Conservation (phyloP, 495 filamentous ascomycete genomes). For the Trichoderma asperelloides region DNA sequence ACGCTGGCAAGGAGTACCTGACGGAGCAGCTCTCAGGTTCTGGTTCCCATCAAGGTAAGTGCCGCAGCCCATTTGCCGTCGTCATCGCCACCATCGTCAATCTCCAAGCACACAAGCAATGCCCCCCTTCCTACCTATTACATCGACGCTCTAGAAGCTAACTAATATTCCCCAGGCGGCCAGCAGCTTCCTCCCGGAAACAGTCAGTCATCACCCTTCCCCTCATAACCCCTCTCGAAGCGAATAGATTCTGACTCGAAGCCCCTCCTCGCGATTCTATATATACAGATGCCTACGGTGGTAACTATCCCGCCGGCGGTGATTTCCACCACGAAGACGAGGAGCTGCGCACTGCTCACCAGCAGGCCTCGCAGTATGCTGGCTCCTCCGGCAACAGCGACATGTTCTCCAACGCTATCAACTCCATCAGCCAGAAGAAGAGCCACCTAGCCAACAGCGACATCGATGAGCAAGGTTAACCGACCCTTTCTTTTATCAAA, state of each 20-base stretch:
- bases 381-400: conserved; percentile 34
- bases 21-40: neutral
- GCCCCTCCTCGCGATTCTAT: neutral
- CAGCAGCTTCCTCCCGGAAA: neutral
- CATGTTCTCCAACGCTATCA: conserved; percentile 45
- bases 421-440: conserved; percentile 40
- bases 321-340: conserved; percentile 30
- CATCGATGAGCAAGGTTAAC: conserved; percentile 50
- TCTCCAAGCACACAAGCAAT: neutral
- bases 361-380: conserved; percentile 44
- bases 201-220: neutral
- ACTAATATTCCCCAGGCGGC: neutral
- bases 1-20: conserved; percentile 10
- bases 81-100: neutral
- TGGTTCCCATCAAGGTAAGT: neutral
- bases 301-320: conserved; percentile 21
- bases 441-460: conserved; percentile 39
- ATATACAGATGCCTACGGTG: conserved; percentile 8
- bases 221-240: neutral
- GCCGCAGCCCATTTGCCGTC: neutral
- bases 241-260: neutral
- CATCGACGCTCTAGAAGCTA: neutral
- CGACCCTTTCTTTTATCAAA: neutral
- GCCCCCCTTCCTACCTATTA: neutral
- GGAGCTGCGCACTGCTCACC: conserved; percentile 41